A percentile compares a stretch with the other conserved stretches of the same genome.
Conservation (phyloP, 257 asterid species). For the Lycium barbarum region DNA sequence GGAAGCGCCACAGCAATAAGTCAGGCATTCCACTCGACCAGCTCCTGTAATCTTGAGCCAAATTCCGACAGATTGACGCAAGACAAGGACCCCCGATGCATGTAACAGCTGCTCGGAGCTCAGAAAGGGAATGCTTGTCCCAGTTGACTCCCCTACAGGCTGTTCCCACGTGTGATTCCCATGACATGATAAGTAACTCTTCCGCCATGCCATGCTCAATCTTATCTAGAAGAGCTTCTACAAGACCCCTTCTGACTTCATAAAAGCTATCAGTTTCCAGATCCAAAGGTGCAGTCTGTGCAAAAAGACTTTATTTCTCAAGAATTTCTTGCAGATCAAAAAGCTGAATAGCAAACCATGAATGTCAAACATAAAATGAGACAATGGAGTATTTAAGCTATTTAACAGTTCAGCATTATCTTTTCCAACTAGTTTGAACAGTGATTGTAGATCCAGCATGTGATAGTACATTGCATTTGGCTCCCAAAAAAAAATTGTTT, state of each 20-base stretch:
- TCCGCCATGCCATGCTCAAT: slow-evolving; percentile 80
- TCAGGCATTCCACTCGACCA: slow-evolving; percentile 99
- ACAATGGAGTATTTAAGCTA: not conserved
- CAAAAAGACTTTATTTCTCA: slow-evolving; percentile 31
- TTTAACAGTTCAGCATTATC: not conserved
- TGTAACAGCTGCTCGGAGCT: slow-evolving; percentile 77
- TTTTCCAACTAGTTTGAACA: slow-evolving; percentile 1
- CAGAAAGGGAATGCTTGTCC: slow-evolving; percentile 75
- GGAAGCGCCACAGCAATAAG: slow-evolving; percentile 87
- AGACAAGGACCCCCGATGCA: slow-evolving; percentile 85
- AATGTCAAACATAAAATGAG: not conserved
- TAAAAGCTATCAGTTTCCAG: slow-evolving; percentile 85
- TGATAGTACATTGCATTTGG: not conserved
- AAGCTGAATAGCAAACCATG: not conserved
- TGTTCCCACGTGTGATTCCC: slow-evolving; percentile 75
- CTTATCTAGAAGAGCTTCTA: slow-evolving; percentile 68
- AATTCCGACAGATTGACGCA: slow-evolving; percentile 74
- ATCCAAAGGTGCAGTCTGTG: slow-evolving; percentile 92
- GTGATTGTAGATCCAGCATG: not conserved
- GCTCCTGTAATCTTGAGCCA: slow-evolving; percentile 92
- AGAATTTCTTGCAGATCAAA: not conserved
- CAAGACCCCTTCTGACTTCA: slow-evolving; percentile 59
- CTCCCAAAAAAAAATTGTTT: not conserved
- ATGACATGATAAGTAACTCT: slow-evolving; percentile 75
- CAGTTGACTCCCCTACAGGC: slow-evolving; percentile 89